phyloP scores from a whole-genome alignment of 228 moss, liverwort and hornwort genomes.

The Sphagnum fallax region DNA sequence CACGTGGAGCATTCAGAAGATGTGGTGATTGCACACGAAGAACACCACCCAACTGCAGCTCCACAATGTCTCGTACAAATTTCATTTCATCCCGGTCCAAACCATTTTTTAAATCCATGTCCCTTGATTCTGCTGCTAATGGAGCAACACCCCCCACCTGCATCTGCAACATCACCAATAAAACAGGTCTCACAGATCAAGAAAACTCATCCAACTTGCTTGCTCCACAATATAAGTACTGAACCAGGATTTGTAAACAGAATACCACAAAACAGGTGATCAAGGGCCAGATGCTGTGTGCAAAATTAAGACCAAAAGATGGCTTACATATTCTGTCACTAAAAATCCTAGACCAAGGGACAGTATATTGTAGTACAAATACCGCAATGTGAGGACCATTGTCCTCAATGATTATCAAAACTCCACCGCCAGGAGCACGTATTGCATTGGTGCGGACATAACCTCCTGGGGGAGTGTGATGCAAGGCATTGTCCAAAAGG shows the following conservation, averaged over 20 bases:
- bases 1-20: conserved; percentile 33
- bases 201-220: too few species aligned
- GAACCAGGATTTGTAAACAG: not conserved
- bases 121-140: conserved; percentile 22
- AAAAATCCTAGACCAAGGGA: too few species aligned
- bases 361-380: not conserved
- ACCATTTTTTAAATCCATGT: conserved; percentile 23
- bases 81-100: conserved; percentile 22
- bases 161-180: conserved; percentile 8
- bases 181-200: too few species aligned
- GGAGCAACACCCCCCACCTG: conserved; percentile 23
- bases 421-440: conserved; percentile 67
- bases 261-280: not conserved
- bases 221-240: too few species aligned
- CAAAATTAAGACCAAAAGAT: not conserved
- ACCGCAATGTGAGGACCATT: conserved; percentile 51
- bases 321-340: too few species aligned
- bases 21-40: conserved; percentile 66
- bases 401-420: conserved; percentile 70
- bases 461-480: conserved; percentile 67
- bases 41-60: conserved; percentile 59
- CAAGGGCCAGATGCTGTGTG: not conserved
- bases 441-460: conserved; percentile 62
- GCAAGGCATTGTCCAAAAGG: conserved; percentile 72
- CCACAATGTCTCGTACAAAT: conserved; percentile 57